phyloP scores from a whole-genome alignment of 805 yeast species.

The Barnettozyma vustinii region DNA sequence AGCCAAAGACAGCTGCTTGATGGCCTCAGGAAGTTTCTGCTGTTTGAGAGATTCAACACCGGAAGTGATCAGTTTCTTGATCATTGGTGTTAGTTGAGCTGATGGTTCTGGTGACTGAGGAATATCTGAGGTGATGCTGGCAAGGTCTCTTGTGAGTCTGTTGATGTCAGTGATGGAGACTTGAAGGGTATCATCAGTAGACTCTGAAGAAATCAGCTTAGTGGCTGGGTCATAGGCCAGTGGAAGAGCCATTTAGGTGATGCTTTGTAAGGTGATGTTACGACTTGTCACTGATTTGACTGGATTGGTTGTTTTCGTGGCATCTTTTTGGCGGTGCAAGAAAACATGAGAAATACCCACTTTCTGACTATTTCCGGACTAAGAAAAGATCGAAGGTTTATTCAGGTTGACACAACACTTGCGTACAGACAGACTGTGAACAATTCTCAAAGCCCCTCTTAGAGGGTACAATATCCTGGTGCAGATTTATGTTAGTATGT shows the following conservation, averaged over 20 bases:
- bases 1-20: constrained; percentile 59
- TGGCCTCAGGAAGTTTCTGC: constrained; percentile 52
- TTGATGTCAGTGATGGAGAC: constrained; percentile 25
- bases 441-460: no score
- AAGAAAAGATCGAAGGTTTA: background rate
- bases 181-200: constrained; percentile 4
- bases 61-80: constrained; percentile 58
- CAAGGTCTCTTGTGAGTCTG: constrained; percentile 28
- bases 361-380: background rate
- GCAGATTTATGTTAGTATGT: no score
- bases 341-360: background rate
- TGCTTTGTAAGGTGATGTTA: background rate
- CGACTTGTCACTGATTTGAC: no score
- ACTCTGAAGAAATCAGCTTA: constrained; percentile 2
- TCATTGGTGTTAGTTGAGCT: constrained; percentile 48
- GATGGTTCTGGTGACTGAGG: constrained; percentile 53
- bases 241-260: background rate
- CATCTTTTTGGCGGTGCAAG: background rate
- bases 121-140: constrained; percentile 37
- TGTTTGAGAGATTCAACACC: constrained; percentile 55
- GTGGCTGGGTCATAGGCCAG: background rate
- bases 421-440: no score
- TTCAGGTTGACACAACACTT: no score
- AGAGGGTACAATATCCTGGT: no score
- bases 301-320: background rate